Evolutionary conservation across 352 stramenopile species (phyloP).

Genomic region (Pseudoperonospora humuli): DNA sequence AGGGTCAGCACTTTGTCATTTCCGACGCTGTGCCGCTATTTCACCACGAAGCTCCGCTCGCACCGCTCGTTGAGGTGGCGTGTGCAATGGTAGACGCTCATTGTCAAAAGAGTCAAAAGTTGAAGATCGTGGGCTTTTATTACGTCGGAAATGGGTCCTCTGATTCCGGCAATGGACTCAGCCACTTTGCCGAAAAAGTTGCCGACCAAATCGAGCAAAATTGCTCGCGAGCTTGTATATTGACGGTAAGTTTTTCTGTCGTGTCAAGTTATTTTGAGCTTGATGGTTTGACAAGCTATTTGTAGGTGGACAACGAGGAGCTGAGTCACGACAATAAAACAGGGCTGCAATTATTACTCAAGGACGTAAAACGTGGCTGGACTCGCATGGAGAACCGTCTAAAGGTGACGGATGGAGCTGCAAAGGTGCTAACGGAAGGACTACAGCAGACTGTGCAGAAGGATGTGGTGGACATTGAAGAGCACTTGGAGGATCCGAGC

Average conservation of each 20-base stretch:
- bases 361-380: constrained; percentile 79
- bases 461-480: constrained; percentile 64
- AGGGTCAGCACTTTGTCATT: constrained; percentile 38
- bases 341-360: constrained; percentile 57
- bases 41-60: constrained; percentile 62
- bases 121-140: constrained; percentile 67
- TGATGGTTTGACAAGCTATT: neutral
- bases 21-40: constrained; percentile 69
- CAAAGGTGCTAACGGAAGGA: constrained; percentile 34
- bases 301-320: constrained; percentile 46
- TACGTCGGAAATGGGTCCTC: constrained; percentile 32
- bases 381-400: constrained; percentile 59
- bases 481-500: constrained; percentile 60
- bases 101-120: constrained; percentile 27
- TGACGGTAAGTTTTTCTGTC: constrained; percentile 29
- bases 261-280: neutral
- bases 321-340: constrained; percentile 44
- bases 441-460: constrained; percentile 40
- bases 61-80: constrained; percentile 55
- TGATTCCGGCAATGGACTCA: constrained; percentile 31
- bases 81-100: constrained; percentile 63
- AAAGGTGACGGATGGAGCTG: constrained; percentile 33
- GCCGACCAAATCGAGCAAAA: constrained; percentile 62
- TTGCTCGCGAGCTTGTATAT: constrained; percentile 57
- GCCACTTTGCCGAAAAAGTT: constrained; percentile 51